Percentiles rank a stretch among this genome's conserved stretches.
These are phyloP conservation scores for Apium graveolens DNA, from an alignment of 129 eudicot species.

Conservation along the genomic window DNA sequence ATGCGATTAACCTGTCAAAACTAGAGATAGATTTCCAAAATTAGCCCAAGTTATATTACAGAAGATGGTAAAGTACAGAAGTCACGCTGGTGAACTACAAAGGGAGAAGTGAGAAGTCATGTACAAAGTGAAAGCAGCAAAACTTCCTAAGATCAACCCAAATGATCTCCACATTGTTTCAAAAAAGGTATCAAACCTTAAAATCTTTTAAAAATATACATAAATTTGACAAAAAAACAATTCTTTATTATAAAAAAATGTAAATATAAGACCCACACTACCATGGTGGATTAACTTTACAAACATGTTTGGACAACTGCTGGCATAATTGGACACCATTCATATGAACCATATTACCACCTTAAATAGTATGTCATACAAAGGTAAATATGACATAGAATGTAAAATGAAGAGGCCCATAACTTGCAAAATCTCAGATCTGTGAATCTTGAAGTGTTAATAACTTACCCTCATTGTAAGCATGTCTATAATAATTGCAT, in stretches of 20 bases:
- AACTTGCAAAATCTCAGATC: not conserved
- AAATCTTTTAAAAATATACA: not conserved
- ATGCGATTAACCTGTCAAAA: not conserved
- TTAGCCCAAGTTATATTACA: not conserved
- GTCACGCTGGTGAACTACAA: slow-evolving; percentile 2
- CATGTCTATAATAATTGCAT: not conserved
- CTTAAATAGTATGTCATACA: not conserved
- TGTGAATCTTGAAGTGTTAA: not conserved
- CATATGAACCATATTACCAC: not conserved
- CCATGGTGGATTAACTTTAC: not conserved
- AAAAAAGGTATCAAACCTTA: not conserved
- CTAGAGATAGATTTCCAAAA: not conserved
- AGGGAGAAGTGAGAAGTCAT: not conserved
- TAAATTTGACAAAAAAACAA: not conserved
- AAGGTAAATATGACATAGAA: not conserved
- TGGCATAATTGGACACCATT: not conserved
- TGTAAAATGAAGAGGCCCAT: not conserved
- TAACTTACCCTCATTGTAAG: too few species aligned
- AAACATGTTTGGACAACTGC: not conserved
- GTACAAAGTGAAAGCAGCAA: not conserved
- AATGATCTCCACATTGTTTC: not conserved
- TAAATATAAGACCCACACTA: not conserved
- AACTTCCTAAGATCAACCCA: not conserved
- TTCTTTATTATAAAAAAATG: not conserved
- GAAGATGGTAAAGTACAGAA: not conserved